phyloP scores from a whole-genome alignment of 1,139 yeast genomes.

The Kodamaea plutei region DNA sequence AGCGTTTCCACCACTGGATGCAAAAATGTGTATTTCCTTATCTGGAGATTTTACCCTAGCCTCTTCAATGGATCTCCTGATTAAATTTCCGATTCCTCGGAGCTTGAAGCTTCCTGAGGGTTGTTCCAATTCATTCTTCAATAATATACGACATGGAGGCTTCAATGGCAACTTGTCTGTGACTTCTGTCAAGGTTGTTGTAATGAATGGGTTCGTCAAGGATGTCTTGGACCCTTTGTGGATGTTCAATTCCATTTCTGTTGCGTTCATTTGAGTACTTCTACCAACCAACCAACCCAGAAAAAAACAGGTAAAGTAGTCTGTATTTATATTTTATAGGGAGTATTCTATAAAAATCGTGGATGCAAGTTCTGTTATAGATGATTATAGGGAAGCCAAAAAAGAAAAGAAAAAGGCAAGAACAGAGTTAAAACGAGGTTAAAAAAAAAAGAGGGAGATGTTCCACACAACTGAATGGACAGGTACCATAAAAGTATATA shows the following conservation, averaged over 20 bases:
- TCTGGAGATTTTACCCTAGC: constrained; percentile 13
- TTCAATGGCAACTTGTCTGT: constrained; percentile 24
- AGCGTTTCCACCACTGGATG: constrained; percentile 77
- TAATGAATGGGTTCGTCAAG: constrained; percentile 27
- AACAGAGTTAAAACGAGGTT: neutral
- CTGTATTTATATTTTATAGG: no score
- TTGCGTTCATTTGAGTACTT: no score
- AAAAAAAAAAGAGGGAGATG: neutral
- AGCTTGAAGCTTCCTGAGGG: constrained; percentile 73
- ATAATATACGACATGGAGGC: constrained; percentile 45
- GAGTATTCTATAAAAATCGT: no score
- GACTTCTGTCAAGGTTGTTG: constrained; percentile 42
- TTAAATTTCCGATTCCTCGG: constrained; percentile 57
- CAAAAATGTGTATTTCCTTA: constrained; percentile 44
- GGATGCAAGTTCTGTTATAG: no score
- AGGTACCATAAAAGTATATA: no score
- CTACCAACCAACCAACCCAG: no score
- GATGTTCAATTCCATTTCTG: neutral
- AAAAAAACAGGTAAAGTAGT: no score
- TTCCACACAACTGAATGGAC: no score
- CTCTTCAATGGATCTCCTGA: constrained; percentile 25
- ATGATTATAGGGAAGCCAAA: no score
- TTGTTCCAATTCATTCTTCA: constrained; percentile 64
- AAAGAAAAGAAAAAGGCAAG: no score
- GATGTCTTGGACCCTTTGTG: neutral